These are phyloP conservation scores for Fistulifera pelliculosa DNA, from an alignment of 108 stramenopile species.

Conservation along the genomic window DNA sequence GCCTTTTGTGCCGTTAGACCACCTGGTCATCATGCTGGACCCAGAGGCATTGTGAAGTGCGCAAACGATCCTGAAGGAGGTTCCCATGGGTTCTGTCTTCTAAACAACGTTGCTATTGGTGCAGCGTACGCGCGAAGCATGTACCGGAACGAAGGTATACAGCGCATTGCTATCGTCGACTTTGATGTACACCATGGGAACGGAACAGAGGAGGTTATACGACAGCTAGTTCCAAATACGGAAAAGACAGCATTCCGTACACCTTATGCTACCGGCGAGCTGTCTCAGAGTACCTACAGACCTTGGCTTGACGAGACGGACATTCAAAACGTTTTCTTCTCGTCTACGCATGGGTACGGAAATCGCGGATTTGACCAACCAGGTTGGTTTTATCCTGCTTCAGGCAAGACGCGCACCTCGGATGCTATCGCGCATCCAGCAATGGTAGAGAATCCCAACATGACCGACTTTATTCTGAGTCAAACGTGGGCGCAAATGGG, in stretches of 20 bases:
- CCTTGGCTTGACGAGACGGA: slow-evolving; percentile 90
- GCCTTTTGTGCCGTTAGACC: slow-evolving; percentile 95
- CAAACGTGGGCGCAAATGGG: slow-evolving; percentile 20
- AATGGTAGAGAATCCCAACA: slow-evolving; percentile 18
- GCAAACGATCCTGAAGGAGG: slow-evolving; percentile 85
- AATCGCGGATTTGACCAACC: slow-evolving; percentile 85
- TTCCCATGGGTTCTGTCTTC: slow-evolving; percentile 97
- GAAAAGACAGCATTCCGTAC: slow-evolving; percentile 51
- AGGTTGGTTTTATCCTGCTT: slow-evolving; percentile 71
- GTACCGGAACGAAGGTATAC: slow-evolving; percentile 66
- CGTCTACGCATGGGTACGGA: slow-evolving; percentile 89
- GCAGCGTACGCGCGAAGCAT: slow-evolving; percentile 93
- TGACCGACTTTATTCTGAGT: slow-evolving; percentile 21
- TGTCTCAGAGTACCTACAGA: slow-evolving; percentile 86
- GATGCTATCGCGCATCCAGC: slow-evolving; percentile 28
- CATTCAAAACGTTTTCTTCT: slow-evolving; percentile 95
- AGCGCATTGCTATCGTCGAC: slow-evolving; percentile 93
- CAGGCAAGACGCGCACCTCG: slow-evolving; percentile 36
- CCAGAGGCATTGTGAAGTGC: slow-evolving; percentile 80
- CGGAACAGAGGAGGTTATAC: slow-evolving; percentile 95
- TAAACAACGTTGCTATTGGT: slow-evolving; percentile 95
- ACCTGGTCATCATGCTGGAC: slow-evolving; percentile 97
- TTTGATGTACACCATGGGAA: slow-evolving; percentile 98
- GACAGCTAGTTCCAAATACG: slow-evolving; percentile 86
- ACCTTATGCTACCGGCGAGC: slow-evolving; percentile 45